phyloP scores from a whole-genome alignment of 768 basidiomycete genomes.

The Hydnum rufescens region DNA sequence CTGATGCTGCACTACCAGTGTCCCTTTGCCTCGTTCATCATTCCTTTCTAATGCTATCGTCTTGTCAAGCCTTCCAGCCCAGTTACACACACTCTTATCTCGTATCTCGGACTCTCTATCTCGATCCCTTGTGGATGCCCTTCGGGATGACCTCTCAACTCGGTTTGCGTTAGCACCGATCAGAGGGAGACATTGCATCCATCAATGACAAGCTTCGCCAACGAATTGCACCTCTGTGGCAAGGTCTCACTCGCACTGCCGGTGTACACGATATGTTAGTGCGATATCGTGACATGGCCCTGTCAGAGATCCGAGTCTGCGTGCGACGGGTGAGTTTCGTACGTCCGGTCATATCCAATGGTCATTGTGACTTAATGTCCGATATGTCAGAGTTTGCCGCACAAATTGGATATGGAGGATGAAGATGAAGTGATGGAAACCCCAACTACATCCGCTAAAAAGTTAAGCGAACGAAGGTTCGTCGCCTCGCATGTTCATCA shows the following conservation, averaged over 20 bases:
- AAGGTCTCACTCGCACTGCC: constrained; percentile 55
- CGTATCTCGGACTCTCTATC: constrained; percentile 64
- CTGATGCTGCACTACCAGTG: background rate
- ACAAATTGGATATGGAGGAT: constrained; percentile 21
- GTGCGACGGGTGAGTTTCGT: constrained; percentile 35
- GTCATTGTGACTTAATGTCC: background rate
- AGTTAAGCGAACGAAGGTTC: background rate
- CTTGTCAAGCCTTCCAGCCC: constrained; percentile 57
- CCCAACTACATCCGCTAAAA: background rate
- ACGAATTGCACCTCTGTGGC: constrained; percentile 47
- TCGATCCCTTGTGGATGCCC: constrained; percentile 50
- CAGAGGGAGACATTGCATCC: background rate
- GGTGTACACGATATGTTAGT: constrained; percentile 47
- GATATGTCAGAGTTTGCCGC: background rate
- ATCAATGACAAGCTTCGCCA: constrained; percentile 28
- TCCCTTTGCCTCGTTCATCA: background rate
- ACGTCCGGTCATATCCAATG: background rate
- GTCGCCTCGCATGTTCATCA: background rate
- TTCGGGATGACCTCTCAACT: constrained; percentile 44
- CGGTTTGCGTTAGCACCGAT: constrained; percentile 22
- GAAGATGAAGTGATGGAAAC: constrained; percentile 21
- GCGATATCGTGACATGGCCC: constrained; percentile 50
- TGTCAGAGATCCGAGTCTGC: constrained; percentile 36
- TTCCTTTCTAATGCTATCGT: constrained; percentile 43
- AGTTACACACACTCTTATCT: constrained; percentile 47